Evolutionary conservation across 2,329 filamentous ascomycete genomes (phyloP).

Genomic region (Davidsoniella eucalypti): DNA sequence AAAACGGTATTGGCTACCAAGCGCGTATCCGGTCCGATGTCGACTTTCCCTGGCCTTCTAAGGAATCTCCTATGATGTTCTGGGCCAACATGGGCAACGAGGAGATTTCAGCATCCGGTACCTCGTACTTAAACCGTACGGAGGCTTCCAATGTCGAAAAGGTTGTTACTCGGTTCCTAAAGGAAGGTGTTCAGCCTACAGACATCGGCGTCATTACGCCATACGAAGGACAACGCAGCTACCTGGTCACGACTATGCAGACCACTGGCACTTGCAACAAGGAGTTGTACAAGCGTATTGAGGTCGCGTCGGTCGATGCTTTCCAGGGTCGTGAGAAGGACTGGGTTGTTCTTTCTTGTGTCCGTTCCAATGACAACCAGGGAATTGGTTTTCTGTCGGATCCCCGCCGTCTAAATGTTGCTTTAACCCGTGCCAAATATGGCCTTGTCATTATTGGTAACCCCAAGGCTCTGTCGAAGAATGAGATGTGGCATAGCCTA

Average conservation of each 20-base stretch:
- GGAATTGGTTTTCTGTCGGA: constrained; percentile 98
- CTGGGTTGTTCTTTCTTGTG: constrained; percentile 94
- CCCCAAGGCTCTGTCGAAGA: constrained; percentile 92
- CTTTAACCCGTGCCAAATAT: constrained; percentile 90
- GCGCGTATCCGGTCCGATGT: constrained; percentile 82
- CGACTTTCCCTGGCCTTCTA: constrained; percentile 94
- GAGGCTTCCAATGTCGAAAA: constrained; percentile 97
- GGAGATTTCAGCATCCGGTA: constrained; percentile 94
- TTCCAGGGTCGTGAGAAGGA: constrained; percentile 99
- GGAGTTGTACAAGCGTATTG: constrained; percentile 95
- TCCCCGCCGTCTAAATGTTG: constrained; percentile 90
- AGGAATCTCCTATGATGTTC: constrained; percentile 98
- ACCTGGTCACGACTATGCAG: constrained; percentile 99
- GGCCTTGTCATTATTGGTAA: constrained; percentile 94
- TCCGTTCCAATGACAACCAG: constrained; percentile 96
- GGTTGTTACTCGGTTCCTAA: constrained; percentile 96
- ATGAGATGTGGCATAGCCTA: constrained; percentile 93
- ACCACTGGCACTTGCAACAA: constrained; percentile 95
- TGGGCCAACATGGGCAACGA: constrained; percentile 97
- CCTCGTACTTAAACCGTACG: constrained; percentile 93
- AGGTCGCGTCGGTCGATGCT: constrained; percentile 94
- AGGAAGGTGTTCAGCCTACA: constrained; percentile 82
- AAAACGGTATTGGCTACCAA: constrained; percentile 86
- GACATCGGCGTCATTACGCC: constrained; percentile 97
- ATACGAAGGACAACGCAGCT: constrained; percentile 95